Conservation (phyloP, 2,329 filamentous ascomycete genomes). For the Sarocladiaceae sp. region DNA sequence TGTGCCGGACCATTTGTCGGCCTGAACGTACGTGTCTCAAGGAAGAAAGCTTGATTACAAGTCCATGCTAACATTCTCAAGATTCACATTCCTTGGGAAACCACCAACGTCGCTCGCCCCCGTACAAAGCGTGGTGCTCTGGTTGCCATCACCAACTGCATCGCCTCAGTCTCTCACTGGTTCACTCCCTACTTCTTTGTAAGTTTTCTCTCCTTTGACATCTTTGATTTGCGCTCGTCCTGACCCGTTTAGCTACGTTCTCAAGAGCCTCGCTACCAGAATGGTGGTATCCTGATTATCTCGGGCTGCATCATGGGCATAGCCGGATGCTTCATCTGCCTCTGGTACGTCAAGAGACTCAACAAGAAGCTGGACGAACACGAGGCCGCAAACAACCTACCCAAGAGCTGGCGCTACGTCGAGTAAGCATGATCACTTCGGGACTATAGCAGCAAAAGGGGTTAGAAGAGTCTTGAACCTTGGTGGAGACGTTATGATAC, state of each 20-base stretch:
- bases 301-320: conserved; percentile 16
- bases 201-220: too few relatives aligned
- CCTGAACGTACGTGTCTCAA: conserved; percentile 32
- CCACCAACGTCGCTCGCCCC: conserved; percentile 31
- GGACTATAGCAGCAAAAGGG: too few relatives aligned
- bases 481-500: too few relatives aligned
- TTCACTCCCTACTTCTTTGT: conserved; percentile 34
- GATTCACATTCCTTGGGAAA: too few relatives aligned
- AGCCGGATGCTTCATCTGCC: conserved; percentile 15
- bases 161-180: conserved; percentile 32
- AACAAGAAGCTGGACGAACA: conserved; percentile 22
- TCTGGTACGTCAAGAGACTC: conserved; percentile 16
- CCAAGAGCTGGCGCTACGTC: conserved; percentile 19
- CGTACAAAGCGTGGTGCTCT: conserved; percentile 34
- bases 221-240: too few relatives aligned
- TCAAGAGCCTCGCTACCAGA: conserved; percentile 22
- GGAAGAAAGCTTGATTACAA: too few relatives aligned
- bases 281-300: conserved; percentile 19
- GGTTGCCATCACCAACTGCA: conserved; percentile 35
- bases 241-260: too few relatives aligned
- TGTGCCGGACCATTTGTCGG: conserved; percentile 32
- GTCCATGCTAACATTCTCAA: too few relatives aligned
- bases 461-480: too few relatives aligned
- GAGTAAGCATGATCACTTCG: too few relatives aligned
- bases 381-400: conserved; percentile 18